Percentiles rank a stretch among this genome's conserved stretches.
These are phyloP conservation scores for Eucommia ulmoides DNA, from an alignment of 257 asterid genomes.

Conservation along the genomic window DNA sequence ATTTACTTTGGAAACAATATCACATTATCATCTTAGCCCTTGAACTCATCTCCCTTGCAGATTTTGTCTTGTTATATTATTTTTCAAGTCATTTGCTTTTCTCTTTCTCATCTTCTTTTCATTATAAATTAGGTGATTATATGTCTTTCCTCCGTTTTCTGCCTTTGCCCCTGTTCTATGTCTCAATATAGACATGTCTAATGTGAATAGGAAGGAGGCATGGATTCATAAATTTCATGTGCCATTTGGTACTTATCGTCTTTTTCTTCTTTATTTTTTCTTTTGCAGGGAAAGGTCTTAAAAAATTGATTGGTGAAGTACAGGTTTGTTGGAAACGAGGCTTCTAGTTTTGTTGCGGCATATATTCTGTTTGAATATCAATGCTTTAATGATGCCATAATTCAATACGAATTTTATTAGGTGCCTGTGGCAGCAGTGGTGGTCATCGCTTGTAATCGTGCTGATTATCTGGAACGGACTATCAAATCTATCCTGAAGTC, in stretches of 20 bases:
- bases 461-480: slow-evolving; percentile 92
- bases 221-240: too few species aligned
- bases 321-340: slow-evolving; percentile 53
- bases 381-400: neutral
- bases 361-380: slow-evolving; percentile 7
- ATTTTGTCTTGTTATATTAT: neutral
- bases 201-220: too few species aligned
- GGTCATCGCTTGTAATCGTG: slow-evolving; percentile 96
- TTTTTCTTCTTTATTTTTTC: slow-evolving; percentile 17
- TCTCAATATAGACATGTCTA: too few species aligned
- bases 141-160: too few species aligned
- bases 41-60: too few species aligned
- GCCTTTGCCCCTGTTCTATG: too few species aligned
- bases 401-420: slow-evolving; percentile 25
- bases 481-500: slow-evolving; percentile 82
- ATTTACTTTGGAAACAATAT: too few species aligned
- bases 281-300: slow-evolving; percentile 64
- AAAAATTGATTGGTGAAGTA: slow-evolving; percentile 48
- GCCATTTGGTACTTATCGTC: slow-evolving; percentile 4
- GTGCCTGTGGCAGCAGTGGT: slow-evolving; percentile 93
- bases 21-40: too few species aligned
- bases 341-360: slow-evolving; percentile 4
- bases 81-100: neutral
- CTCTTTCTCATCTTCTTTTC: neutral
- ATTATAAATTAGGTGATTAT: too few species aligned